phyloP scores from a whole-genome alignment of 352 stramenopile genomes.

The Peronosclerospora sorghi region DNA sequence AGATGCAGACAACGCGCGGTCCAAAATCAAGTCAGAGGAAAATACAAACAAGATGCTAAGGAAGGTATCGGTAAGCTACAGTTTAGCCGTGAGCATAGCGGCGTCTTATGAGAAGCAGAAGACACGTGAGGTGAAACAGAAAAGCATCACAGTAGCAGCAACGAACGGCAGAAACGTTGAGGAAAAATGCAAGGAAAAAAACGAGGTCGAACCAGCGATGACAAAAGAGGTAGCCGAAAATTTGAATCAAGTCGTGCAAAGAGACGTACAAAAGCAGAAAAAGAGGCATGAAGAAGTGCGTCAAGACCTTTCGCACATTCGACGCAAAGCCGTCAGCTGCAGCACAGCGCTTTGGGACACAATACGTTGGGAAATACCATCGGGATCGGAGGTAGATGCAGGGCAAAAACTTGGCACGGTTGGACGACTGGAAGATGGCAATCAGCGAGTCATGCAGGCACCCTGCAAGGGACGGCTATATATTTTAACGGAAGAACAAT shows the following conservation, averaged over 20 bases:
- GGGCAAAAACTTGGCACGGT: slow-evolving; percentile 44
- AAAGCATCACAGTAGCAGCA: slow-evolving; percentile 11
- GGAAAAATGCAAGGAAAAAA: slow-evolving; percentile 18
- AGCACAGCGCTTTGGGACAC: slow-evolving; percentile 20
- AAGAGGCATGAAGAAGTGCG: slow-evolving; percentile 6
- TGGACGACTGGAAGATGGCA: slow-evolving; percentile 50
- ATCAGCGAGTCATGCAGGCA: slow-evolving; percentile 39
- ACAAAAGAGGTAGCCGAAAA: background rate
- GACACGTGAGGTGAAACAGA: slow-evolving; percentile 3
- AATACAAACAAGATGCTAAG: no score
- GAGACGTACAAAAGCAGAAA: slow-evolving; percentile 8
- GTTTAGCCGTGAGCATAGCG: slow-evolving; percentile 8
- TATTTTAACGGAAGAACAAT: slow-evolving; percentile 18
- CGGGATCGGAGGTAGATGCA: slow-evolving; percentile 39
- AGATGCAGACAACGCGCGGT: no score
- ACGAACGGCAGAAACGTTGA: slow-evolving; percentile 14
- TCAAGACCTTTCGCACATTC: slow-evolving; percentile 35
- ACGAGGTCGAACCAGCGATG: slow-evolving; percentile 1
- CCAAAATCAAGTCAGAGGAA: no score
- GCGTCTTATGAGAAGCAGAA: slow-evolving; percentile 1
- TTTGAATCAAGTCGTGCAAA: slow-evolving; percentile 10
- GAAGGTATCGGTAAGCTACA: slow-evolving; percentile 1
- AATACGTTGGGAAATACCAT: slow-evolving; percentile 33
- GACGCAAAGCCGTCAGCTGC: slow-evolving; percentile 40
- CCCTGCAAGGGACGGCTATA: slow-evolving; percentile 88